phyloP scores from a whole-genome alignment of 495 filamentous ascomycete species.

The Podospora conica region DNA sequence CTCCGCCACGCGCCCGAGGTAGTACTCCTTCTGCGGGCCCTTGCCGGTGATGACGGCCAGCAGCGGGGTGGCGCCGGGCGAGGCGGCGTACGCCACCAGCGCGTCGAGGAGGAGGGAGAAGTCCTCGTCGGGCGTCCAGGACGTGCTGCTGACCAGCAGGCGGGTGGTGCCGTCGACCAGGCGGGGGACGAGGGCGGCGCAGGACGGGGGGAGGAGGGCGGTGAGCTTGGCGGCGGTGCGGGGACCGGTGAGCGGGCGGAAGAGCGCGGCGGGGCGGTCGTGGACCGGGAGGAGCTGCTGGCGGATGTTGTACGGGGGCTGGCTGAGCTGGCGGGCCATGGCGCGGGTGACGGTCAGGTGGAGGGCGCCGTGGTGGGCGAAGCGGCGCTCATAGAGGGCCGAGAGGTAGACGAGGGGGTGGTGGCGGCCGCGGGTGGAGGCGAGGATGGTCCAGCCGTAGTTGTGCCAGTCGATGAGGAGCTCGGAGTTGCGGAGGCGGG shows the following conservation, averaged over 20 bases:
- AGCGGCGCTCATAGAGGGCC: constrained; percentile 64
- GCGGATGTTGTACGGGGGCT: constrained; percentile 52
- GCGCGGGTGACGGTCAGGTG: constrained; percentile 85
- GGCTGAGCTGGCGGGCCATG: constrained; percentile 69
- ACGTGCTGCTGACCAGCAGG: constrained; percentile 83
- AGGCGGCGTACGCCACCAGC: constrained; percentile 57
- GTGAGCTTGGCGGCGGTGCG: neutral
- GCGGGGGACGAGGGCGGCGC: constrained; percentile 41
- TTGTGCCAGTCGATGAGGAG: constrained; percentile 99
- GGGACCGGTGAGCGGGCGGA: constrained; percentile 55
- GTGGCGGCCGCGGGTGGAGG: constrained; percentile 52
- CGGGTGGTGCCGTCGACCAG: constrained; percentile 51
- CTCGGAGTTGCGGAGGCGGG: constrained; percentile 69
- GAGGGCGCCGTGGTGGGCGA: constrained; percentile 61
- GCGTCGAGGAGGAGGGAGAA: constrained; percentile 86
- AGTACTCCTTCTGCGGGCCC: constrained; percentile 74
- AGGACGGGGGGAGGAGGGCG: constrained; percentile 51
- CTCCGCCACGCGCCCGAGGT: constrained; percentile 54
- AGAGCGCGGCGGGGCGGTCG: constrained; percentile 79
- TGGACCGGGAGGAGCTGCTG: constrained; percentile 68
- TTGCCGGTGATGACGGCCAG: constrained; percentile 90
- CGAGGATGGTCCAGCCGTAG: constrained; percentile 93
- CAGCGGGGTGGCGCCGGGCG: constrained; percentile 37
- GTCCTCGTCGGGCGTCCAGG: constrained; percentile 96
- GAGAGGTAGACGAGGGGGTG: constrained; percentile 76